phyloP scores from a whole-genome alignment of 177 flowering plant genomes.

The Vitis hybrid region DNA sequence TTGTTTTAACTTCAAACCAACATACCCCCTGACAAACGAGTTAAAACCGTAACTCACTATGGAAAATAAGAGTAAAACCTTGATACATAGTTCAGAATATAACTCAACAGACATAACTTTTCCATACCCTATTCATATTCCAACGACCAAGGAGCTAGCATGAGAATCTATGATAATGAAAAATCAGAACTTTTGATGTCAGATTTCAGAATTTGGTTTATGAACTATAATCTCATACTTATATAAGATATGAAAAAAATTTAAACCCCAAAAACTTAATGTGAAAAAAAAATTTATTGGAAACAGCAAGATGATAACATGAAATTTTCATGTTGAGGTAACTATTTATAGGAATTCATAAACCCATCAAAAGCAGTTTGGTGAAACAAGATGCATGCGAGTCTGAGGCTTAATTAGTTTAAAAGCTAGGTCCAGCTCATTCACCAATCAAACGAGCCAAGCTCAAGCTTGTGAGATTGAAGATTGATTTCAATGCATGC shows the following conservation, averaged over 20 bases:
- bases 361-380: too few relatives aligned
- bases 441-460: neutral
- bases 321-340: too few relatives aligned
- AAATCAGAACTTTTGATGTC: neutral
- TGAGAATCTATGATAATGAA: slow-evolving; percentile 7
- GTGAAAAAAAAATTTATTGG: too few relatives aligned
- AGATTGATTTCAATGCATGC: too few relatives aligned
- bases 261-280: too few relatives aligned
- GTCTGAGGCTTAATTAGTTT: neutral
- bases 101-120: slow-evolving; percentile 7
- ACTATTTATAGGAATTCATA: too few relatives aligned
- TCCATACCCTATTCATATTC: neutral
- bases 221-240: too few relatives aligned
- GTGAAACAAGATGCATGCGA: too few relatives aligned
- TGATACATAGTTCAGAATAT: slow-evolving; percentile 7
- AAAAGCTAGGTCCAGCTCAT: neutral
- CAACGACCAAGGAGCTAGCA: neutral
- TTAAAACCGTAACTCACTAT: slow-evolving; percentile 52
- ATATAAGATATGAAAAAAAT: too few relatives aligned
- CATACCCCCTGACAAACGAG: slow-evolving; percentile 83
- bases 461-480: neutral
- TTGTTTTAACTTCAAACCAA: slow-evolving; percentile 85
- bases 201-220: too few relatives aligned
- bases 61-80: slow-evolving; percentile 20
- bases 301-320: too few relatives aligned